These are phyloP conservation scores for Schizophyllum amplum DNA, from an alignment of 1,284 basidiomycete genomes.

Conservation along the genomic window DNA sequence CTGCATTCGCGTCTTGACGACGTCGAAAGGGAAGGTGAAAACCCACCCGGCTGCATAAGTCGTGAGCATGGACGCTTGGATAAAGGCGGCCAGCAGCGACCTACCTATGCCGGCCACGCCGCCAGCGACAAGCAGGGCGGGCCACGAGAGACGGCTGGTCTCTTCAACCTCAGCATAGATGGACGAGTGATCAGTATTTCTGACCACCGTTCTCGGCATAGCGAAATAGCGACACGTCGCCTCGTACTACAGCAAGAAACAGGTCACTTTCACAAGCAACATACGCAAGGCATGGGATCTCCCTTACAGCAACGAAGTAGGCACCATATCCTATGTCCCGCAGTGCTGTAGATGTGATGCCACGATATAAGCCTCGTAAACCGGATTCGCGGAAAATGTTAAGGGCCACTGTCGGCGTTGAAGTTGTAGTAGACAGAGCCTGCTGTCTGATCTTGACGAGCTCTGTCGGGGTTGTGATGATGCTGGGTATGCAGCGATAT, in stretches of 20 bases:
- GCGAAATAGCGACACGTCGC: conserved; percentile 58
- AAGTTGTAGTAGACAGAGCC: conserved; percentile 32
- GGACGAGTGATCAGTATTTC: background rate
- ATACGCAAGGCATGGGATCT: conserved; percentile 6
- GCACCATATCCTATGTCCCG: conserved; percentile 77
- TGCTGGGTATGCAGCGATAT: conserved; percentile 33
- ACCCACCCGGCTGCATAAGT: conserved; percentile 52
- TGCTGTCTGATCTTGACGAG: conserved; percentile 84
- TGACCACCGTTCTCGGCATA: background rate
- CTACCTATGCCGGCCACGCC: conserved; percentile 63
- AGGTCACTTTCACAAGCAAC: background rate
- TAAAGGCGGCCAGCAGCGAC: conserved; percentile 7
- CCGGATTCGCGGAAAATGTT: conserved; percentile 51
- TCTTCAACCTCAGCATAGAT: conserved; percentile 16
- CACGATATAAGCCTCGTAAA: conserved; percentile 68
- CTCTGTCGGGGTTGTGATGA: conserved; percentile 77
- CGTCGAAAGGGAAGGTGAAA: conserved; percentile 77
- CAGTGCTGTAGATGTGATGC: conserved; percentile 61
- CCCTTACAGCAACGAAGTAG: conserved; percentile 68
- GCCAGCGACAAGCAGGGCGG: conserved; percentile 65
- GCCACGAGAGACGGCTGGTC: conserved; percentile 41
- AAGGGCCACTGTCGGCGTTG: conserved; percentile 42
- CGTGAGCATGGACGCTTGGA: background rate
- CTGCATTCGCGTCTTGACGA: conserved; percentile 83
- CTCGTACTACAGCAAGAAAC: conserved; percentile 48